Evolutionary conservation across 1,284 basidiomycete genomes (phyloP), one percentile per base, ranked within the genome.

Genomic region (Fomitopsis schrenkii): DNA sequence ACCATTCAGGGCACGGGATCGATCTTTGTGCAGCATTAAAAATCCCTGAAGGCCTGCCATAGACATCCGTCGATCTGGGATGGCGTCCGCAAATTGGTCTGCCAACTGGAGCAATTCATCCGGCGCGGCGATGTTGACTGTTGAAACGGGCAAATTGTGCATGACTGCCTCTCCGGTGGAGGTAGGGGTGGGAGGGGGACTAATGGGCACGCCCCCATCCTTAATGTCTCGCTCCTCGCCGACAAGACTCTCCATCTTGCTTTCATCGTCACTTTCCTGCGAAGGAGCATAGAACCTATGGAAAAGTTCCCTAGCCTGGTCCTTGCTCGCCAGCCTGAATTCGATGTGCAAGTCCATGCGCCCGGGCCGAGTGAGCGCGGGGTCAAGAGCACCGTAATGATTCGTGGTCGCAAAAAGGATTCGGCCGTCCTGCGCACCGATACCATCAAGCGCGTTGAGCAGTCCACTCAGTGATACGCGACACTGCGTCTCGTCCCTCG

Each of bases 381-480:
- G 80, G 64, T 92, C 90, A 19, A 92, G 82, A 5, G 81, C 76
- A 9, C 72, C 66, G 71, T 87, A 87, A 64, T 87, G 83, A 75
- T 93, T 92, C 2, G 90, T 92, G 0, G 90, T 91, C 3, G 90
- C 90, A 61, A 90, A 90, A 1, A 92, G 78, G 48, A 92, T 82
- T 0, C 90, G 84, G 14, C 90, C 90, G 74, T 92, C 90, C 67
- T 88, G 87, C 1, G 89, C 88, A 8, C 81, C 85, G 57, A 91
- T 83, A 36, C 90, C 90, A 65, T 92, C 90, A 14, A 92, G 81
- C 9, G 87, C 87, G 55, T 90, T 90, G 12, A 92, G 79, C 7
- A 92, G 78, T 10, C 90, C 90, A 59, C 86, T 88, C 44, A 92
- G 82, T 22, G 84, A 87, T 59, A 89, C 74, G 33, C 80, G 79